Evolutionary conservation across 2,329 filamentous ascomycete genomes (phyloP).

Genomic region (Xylaria sp.): DNA sequence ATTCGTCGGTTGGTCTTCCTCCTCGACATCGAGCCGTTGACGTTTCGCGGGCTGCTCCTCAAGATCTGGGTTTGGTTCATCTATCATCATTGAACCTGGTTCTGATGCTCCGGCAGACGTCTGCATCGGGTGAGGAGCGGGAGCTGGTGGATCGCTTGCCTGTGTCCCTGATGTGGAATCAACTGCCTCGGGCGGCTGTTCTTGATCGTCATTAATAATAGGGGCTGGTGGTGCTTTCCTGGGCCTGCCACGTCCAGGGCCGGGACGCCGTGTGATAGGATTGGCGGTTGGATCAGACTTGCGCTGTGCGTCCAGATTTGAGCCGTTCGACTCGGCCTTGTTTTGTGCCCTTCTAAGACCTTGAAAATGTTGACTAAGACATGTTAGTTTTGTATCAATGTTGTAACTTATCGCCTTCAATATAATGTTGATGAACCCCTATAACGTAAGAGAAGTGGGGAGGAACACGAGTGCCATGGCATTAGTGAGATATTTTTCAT

Average conservation of each 20-base stretch:
- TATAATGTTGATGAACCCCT: constrained; percentile 2
- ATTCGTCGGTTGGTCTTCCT: constrained; percentile 37
- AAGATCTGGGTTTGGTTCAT: constrained; percentile 36
- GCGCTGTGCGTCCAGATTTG: constrained; percentile 49
- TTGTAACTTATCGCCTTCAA: not conserved
- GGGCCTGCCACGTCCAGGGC: constrained; percentile 65
- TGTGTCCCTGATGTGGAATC: constrained; percentile 25
- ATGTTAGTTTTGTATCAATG: constrained; percentile 34
- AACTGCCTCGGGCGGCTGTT: constrained; percentile 17
- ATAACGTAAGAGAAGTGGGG: not conserved
- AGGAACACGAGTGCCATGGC: not conserved
- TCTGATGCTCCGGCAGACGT: constrained; percentile 34
- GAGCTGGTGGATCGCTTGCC: constrained; percentile 19
- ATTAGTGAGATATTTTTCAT: not conserved
- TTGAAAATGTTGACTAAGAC: constrained; percentile 67
- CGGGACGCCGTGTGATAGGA: constrained; percentile 69
- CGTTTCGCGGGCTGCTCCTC: constrained; percentile 49
- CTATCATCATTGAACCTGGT: constrained; percentile 36
- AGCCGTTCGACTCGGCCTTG: constrained; percentile 58
- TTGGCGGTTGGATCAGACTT: constrained; percentile 63
- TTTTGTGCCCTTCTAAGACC: constrained; percentile 65
- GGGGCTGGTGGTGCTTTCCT: constrained; percentile 55
- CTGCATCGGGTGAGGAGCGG: constrained; percentile 16
- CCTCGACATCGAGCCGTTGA: constrained; percentile 44
- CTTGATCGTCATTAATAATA: constrained; percentile 26